phyloP scores from a whole-genome alignment of 75 land plant genomes.

The Picea sitchensis region DNA sequence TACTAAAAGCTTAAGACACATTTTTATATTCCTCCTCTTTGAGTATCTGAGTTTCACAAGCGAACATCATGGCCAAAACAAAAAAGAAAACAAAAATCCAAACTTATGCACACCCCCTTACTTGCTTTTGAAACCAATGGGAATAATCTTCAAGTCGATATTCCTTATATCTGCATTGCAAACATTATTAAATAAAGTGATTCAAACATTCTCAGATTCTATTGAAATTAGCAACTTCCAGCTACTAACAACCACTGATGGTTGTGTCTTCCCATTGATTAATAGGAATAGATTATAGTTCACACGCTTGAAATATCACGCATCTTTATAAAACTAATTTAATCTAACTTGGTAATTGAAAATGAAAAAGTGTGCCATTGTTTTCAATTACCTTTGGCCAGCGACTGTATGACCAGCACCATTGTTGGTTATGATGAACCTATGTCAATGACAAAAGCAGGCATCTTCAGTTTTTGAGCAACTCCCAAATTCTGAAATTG shows the following conservation, averaged over 20 bases:
- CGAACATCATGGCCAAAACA: neutral
- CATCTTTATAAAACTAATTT: too few species aligned
- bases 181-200: neutral
- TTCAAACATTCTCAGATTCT: neutral
- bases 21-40: neutral
- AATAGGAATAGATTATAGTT: neutral
- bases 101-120: conserved; percentile 9
- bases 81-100: neutral
- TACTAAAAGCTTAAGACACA: neutral
- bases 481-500: neutral
- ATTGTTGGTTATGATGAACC: conserved; percentile 14
- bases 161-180: conserved; percentile 54
- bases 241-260: neutral
- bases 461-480: neutral
- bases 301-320: too few species aligned
- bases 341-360: too few species aligned
- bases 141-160: conserved; percentile 72
- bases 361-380: neutral
- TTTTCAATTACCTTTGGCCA: conserved; percentile 2
- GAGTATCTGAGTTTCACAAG: too few species aligned
- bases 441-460: neutral
- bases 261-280: neutral
- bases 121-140: conserved; percentile 62
- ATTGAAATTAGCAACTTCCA: neutral
- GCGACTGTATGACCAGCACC: conserved; percentile 10